These are phyloP conservation scores for Talaromyces amestolkiae DNA, from an alignment of 2,329 filamentous ascomycete genomes.

Conservation along the genomic window DNA sequence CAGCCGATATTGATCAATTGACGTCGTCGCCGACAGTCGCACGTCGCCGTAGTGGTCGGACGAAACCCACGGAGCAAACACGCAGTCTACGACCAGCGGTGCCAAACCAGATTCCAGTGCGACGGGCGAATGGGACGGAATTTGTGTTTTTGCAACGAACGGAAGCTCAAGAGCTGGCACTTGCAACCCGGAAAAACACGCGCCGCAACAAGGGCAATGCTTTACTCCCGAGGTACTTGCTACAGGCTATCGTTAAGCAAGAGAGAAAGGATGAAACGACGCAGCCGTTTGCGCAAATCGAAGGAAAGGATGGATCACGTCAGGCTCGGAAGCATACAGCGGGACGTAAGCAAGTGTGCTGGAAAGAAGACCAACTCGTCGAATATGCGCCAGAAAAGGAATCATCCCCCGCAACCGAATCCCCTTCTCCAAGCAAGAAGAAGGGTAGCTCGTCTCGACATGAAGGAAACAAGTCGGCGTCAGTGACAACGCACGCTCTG, in stretches of 20 bases:
- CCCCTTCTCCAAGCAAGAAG: conserved; percentile 21
- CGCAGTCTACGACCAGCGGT: conserved; percentile 27
- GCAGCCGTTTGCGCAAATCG: neutral
- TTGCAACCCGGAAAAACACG: conserved; percentile 45
- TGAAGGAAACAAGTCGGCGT: neutral
- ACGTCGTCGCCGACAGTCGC: conserved; percentile 28
- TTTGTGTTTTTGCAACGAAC: conserved; percentile 45
- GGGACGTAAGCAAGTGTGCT: conserved; percentile 36
- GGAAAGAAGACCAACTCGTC: conserved; percentile 37
- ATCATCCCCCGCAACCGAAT: neutral
- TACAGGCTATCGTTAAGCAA: conserved; percentile 29
- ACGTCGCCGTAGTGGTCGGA: conserved; percentile 39
- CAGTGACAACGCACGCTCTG: conserved; percentile 2
- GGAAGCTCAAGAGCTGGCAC: conserved; percentile 42
- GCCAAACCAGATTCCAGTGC: conserved; percentile 42
- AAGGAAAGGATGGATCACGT: neutral
- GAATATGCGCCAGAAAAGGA: conserved; percentile 26
- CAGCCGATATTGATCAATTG: conserved; percentile 19
- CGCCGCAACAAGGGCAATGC: conserved; percentile 42
- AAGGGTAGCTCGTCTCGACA: conserved; percentile 20
- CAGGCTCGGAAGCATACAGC: conserved; percentile 13
- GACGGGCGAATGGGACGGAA: conserved; percentile 45
- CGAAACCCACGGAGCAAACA: conserved; percentile 21
- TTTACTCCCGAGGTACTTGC: conserved; percentile 31
- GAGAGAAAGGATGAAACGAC: conserved; percentile 14